Evolutionary conservation across 2,329 filamentous ascomycete species (phyloP), one percentile per base, ranked within the genome.

Genomic region (Fusarium hainanense): DNA sequence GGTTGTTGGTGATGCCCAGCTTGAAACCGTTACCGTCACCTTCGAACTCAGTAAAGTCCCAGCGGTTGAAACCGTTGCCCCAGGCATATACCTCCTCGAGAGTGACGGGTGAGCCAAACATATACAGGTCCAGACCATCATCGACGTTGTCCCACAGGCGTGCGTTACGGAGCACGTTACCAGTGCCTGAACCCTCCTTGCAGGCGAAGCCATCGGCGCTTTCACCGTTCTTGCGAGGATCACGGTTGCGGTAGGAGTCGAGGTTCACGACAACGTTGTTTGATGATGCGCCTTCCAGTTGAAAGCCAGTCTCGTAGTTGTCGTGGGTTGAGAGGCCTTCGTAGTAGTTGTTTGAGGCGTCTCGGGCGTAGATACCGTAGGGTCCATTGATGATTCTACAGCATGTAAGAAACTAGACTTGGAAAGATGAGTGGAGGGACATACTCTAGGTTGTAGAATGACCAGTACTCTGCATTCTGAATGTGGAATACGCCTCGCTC

Each of bases 131-230:
- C 0, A 77, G 66, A 27, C 84, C 84, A 54, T 85, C 84, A 41
- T 85, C 84, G 9, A 85, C 84, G 32, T 85, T 85, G 55, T 85
- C 79, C 82, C 82, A 85, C 1, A 85, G 77, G 20, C 84, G 79
- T 0, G 82, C 81, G 8, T 82, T 82, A 28, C 80, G 79, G 9
- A 85, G 68, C 2, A 82, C 67, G 52, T 85, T 85, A 11, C 84
- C 84, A 21, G 78, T 78, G 5, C 84, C 84, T 2, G 74, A 77
- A 9, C 84, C 84, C 46, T 82, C 79, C 71, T 85, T 85, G 71
- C 79, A 81, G 3, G 79, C 84, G 46, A 85, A 83, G 2, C 84
- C 84, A 55, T 85, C 84, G 12, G 84, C 84, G 41, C 80, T 83
- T 72, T 85, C 84, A 16, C 84, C 84, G 46, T 85, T 85, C 77